Base-by-base conservation (phyloP, 306 rosid species). In the Fagus sylvatica region DNA sequence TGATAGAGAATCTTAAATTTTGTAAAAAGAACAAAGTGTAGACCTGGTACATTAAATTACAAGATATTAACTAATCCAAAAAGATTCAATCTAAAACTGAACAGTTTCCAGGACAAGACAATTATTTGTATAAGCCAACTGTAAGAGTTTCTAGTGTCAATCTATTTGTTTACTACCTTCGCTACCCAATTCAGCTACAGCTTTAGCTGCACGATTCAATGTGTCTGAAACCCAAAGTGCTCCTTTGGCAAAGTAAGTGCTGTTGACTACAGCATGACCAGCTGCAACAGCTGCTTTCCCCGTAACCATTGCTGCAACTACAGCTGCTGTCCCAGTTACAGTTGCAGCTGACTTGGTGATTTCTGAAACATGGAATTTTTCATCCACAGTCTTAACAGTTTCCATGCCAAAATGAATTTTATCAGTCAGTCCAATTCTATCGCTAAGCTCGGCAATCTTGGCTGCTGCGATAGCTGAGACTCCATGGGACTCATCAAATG, bases 231-330 rank as follows among this genome's bases (percentile, higher is more conserved):
- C 89, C 91, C 90, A 89, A 66, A 81, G 90, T 76, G 98, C 91
- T n/a, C 99, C 99, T 81, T 90, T 95, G 5, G 97, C 89, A 67
- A 95, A 91, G 90, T 91, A 92, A 77, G 81, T 85, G 90, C 99
- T 93, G 73, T 89, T 88, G 54, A 79, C 94, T 1, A 95, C 76
- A 43, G 97, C 94, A 34, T 12, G 90, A 19, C 97, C 88, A 1
- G 98, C 93, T 37, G 97, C 90, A 46, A 75, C 34, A 2, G 96
- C 99, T 2, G 95, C 98, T 83, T 41, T 86, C 40, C 97, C 90
- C 0, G 98, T 89, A 53, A 90, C 90, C 4, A 82, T 81, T 2
- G 88, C 98, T 7, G 91, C 88, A 1, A 89, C 87, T 56, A 94
- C 88, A 41, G 93, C 98, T 2, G 97, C 88, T 7, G 95, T 90